Percentiles rank a stretch among this genome's conserved stretches.
These are phyloP conservation scores for Phytopythium delawarense DNA, from an alignment of 352 stramenopile genomes.

Conservation along the genomic window DNA sequence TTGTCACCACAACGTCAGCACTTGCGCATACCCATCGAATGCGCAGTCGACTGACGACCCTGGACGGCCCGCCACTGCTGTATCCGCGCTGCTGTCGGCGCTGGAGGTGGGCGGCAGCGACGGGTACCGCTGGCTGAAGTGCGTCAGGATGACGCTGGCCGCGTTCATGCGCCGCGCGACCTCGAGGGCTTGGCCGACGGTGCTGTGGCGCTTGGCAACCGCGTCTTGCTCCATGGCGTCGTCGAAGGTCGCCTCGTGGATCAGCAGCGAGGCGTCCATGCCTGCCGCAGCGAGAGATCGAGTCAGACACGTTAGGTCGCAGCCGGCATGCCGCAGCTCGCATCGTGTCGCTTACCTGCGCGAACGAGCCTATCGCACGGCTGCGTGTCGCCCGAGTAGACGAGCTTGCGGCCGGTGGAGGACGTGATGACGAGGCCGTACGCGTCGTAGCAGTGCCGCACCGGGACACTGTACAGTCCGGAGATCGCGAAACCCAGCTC, in stretches of 20 bases:
- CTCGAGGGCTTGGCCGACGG: slow-evolving; percentile 87
- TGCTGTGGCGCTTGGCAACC: slow-evolving; percentile 91
- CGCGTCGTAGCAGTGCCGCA: slow-evolving; percentile 80
- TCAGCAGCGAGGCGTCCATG: slow-evolving; percentile 77
- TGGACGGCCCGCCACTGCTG: background rate
- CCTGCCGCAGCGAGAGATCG: slow-evolving; percentile 7
- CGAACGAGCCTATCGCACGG: slow-evolving; percentile 73
- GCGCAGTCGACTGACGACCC: slow-evolving; percentile 19
- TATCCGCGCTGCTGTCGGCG: background rate
- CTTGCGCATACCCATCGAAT: slow-evolving; percentile 28
- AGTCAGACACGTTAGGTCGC: background rate
- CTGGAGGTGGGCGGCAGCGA: slow-evolving; percentile 36
- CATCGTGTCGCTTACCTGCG: slow-evolving; percentile 17
- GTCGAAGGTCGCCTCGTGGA: slow-evolving; percentile 98
- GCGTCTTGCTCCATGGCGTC: slow-evolving; percentile 94
- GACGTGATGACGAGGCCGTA: slow-evolving; percentile 71
- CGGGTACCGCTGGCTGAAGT: slow-evolving; percentile 90
- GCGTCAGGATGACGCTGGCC: slow-evolving; percentile 90
- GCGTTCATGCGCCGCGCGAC: slow-evolving; percentile 79
- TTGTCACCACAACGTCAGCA: background rate
- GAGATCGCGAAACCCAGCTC: slow-evolving; percentile 28
- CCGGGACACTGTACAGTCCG: slow-evolving; percentile 50
- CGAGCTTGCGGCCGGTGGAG: slow-evolving; percentile 42
- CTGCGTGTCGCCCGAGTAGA: slow-evolving; percentile 94
- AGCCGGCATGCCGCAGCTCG: background rate